phyloP scores from a whole-genome alignment of 2,329 filamentous ascomycete species.

The Thermomyces lanuginosus region DNA sequence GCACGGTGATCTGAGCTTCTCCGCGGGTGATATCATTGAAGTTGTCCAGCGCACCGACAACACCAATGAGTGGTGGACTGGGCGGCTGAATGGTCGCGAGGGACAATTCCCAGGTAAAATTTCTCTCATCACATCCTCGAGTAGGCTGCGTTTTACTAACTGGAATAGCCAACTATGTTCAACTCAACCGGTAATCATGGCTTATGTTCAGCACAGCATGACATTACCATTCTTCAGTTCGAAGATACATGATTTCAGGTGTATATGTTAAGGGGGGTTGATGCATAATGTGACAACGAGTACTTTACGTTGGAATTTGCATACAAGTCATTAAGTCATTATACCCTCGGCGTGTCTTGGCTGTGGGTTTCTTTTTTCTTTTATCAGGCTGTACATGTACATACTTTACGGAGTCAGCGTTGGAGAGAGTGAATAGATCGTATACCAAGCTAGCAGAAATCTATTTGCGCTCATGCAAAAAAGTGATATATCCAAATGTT shows the following conservation, averaged over 20 bases:
- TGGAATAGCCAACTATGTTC: slow-evolving; percentile 26
- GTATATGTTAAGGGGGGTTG: too few relatives aligned
- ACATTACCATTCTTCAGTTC: neutral
- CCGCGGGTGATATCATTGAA: slow-evolving; percentile 75
- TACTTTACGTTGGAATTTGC: too few relatives aligned
- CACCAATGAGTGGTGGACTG: slow-evolving; percentile 95
- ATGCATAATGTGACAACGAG: too few relatives aligned
- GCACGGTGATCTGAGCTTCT: slow-evolving; percentile 83
- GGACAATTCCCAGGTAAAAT: slow-evolving; percentile 86
- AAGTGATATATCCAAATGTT: too few relatives aligned
- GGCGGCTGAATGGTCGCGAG: slow-evolving; percentile 58
- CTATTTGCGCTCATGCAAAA: too few relatives aligned
- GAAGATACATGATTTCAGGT: too few relatives aligned
- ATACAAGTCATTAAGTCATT: neutral
- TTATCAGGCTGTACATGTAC: too few relatives aligned
- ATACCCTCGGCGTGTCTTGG: neutral
- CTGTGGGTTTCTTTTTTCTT: too few relatives aligned
- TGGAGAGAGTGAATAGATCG: too few relatives aligned
- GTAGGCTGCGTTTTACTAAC: slow-evolving; percentile 1
- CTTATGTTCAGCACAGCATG: neutral
- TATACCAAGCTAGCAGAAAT: too few relatives aligned
- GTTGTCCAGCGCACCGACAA: slow-evolving; percentile 71
- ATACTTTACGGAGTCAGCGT: too few relatives aligned
- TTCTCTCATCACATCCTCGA: neutral
- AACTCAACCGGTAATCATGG: slow-evolving; percentile 16